These are phyloP conservation scores for Alternaria sp. DNA, from an alignment of 2,329 filamentous ascomycete species.

Conservation along the genomic window DNA sequence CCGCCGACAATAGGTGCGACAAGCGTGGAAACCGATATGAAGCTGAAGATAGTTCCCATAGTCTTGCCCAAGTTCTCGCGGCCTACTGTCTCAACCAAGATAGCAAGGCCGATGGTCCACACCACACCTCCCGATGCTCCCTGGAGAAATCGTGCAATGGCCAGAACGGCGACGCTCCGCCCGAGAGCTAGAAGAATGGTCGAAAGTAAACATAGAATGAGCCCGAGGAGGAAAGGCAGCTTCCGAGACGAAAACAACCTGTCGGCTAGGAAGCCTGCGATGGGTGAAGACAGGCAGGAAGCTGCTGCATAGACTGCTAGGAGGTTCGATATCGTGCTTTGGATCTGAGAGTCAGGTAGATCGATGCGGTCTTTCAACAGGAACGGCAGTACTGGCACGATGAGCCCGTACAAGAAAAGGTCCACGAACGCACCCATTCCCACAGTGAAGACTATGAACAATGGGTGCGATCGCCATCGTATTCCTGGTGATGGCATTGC, in stretches of 20 bases:
- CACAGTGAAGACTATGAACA: slow-evolving; percentile 66
- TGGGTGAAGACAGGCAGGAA: slow-evolving; percentile 58
- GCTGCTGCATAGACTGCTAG: slow-evolving; percentile 63
- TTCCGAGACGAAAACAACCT: slow-evolving; percentile 58
- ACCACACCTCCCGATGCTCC: slow-evolving; percentile 65
- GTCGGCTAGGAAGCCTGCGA: slow-evolving; percentile 64
- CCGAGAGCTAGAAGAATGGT: slow-evolving; percentile 64
- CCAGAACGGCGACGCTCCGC: slow-evolving; percentile 55
- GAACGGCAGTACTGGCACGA: slow-evolving; percentile 66
- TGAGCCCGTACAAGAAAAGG: slow-evolving; percentile 65
- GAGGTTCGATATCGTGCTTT: slow-evolving; percentile 60
- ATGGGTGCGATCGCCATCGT: slow-evolving; percentile 63
- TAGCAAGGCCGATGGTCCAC: slow-evolving; percentile 65
- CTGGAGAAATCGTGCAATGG: slow-evolving; percentile 63
- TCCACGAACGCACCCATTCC: slow-evolving; percentile 64
- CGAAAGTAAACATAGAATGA: slow-evolving; percentile 60
- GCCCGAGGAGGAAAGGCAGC: slow-evolving; percentile 63
- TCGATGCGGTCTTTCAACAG: slow-evolving; percentile 61
- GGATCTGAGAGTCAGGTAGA: slow-evolving; percentile 57
- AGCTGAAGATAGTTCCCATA: slow-evolving; percentile 66
- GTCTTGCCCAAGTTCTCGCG: slow-evolving; percentile 65
- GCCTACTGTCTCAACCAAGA: slow-evolving; percentile 66
- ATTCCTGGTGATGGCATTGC: slow-evolving; percentile 43
- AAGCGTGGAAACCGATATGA: slow-evolving; percentile 64
- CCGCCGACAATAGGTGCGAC: slow-evolving; percentile 66